Percentiles rank a stretch among this genome's conserved stretches.
Conservation (phyloP, 768 basidiomycete species). For the Mycena metata region DNA sequence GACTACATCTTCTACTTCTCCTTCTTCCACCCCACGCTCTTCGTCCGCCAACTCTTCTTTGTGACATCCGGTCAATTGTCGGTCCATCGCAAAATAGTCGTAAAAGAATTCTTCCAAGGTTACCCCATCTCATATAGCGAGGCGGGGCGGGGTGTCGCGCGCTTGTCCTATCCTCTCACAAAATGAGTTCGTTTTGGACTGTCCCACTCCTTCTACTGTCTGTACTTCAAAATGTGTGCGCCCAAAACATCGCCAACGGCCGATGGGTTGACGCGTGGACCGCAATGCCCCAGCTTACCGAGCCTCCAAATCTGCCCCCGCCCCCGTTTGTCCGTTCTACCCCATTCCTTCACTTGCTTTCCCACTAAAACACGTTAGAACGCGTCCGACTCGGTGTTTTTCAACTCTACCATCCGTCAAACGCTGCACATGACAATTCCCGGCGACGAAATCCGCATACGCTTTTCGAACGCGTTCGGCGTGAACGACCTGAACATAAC, state of each 20-base stretch:
- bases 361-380: constrained; percentile 38
- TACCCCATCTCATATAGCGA: constrained; percentile 21
- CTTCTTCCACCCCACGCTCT: no score
- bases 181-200: constrained; percentile 14
- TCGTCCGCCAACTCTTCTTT: no score
- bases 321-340: constrained; percentile 46
- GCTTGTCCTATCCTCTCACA: not conserved
- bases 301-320: constrained; percentile 51
- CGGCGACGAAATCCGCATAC: constrained; percentile 57
- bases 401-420: constrained; percentile 63
- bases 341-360: not conserved
- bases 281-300: constrained; percentile 57
- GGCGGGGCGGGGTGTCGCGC: constrained; percentile 7
- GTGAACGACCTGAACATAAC: constrained; percentile 57
- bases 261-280: constrained; percentile 55
- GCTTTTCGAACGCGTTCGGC: constrained; percentile 65
- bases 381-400: constrained; percentile 52
- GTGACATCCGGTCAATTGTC: constrained; percentile 4
- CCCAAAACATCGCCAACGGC: not conserved
- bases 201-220: not conserved
- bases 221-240: constrained; percentile 1
- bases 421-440: constrained; percentile 60
- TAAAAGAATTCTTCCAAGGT: constrained; percentile 5
- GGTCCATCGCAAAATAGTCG: not conserved
- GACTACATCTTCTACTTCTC: no score